These are phyloP conservation scores for Magnaporthiopsis poae DNA, from an alignment of 2,329 filamentous ascomycete genomes.

Conservation along the genomic window DNA sequence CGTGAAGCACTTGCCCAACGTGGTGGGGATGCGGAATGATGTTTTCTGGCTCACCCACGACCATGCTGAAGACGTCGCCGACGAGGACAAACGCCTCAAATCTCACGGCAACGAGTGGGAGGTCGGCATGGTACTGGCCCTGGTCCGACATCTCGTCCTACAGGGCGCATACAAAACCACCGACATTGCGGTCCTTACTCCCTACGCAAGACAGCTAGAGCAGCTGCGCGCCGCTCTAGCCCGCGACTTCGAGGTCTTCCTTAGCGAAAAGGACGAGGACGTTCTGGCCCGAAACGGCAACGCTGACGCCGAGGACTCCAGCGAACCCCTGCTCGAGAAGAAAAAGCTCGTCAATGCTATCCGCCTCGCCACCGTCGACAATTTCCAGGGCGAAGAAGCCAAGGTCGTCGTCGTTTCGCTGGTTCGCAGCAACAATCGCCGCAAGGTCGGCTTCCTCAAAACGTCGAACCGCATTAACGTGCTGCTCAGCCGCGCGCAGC, in stretches of 20 bases:
- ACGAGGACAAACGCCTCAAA: conserved; percentile 25
- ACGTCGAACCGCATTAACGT: conserved; percentile 62
- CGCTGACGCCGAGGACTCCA: background rate
- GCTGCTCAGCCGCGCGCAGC: conserved; percentile 53
- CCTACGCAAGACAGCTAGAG: conserved; percentile 49
- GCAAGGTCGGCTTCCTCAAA: conserved; percentile 54
- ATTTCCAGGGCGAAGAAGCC: conserved; percentile 69
- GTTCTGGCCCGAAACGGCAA: conserved; percentile 34
- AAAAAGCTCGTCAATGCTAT: conserved; percentile 27
- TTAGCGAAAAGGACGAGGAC: conserved; percentile 54
- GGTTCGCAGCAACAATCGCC: conserved; percentile 55
- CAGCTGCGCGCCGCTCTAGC: conserved; percentile 37
- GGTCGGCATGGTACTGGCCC: conserved; percentile 49
- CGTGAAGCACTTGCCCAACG: conserved; percentile 31
- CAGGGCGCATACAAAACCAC: conserved; percentile 50
- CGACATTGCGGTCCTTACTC: conserved; percentile 63
- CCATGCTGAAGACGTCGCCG: conserved; percentile 31
- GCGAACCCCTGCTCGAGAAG: conserved; percentile 32
- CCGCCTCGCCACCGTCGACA: conserved; percentile 58
- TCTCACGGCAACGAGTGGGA: conserved; percentile 51
- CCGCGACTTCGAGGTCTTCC: conserved; percentile 46
- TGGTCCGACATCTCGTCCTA: conserved; percentile 55
- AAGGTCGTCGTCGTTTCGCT: conserved; percentile 61
- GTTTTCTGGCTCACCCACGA: conserved; percentile 56
- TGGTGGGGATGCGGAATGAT: conserved; percentile 42